A percentile compares a stretch with the other conserved stretches of the same genome.
phyloP scores from a whole-genome alignment of 768 basidiomycete species.

The Russula vinacea region DNA sequence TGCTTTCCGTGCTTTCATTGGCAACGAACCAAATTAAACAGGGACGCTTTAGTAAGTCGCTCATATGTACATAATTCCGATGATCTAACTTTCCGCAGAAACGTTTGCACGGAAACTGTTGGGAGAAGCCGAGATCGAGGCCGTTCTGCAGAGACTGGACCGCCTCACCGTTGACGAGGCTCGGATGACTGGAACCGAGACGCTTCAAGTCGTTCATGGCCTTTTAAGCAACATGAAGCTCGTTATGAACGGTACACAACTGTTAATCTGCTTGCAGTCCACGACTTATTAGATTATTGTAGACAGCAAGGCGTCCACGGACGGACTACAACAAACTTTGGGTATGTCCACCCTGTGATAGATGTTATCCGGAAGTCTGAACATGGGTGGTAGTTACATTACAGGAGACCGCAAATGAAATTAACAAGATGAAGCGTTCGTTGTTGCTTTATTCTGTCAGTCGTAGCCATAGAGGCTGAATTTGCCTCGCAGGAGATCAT shows the following conservation, averaged over 20 bases:
- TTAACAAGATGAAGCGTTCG: constrained; percentile 9
- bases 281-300: neutral
- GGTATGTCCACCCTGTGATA: neutral
- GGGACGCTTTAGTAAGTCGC: neutral
- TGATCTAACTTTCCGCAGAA: neutral
- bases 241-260: neutral
- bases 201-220: neutral
- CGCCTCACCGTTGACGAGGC: neutral
- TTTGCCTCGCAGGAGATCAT: neutral
- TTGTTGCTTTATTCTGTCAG: too few species aligned
- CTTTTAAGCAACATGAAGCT: neutral
- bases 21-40: constrained; percentile 1
- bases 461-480: too few species aligned
- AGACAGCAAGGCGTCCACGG: neutral
- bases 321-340: neutral
- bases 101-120: neutral
- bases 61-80: too few species aligned
- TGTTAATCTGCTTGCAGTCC: neutral
- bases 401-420: neutral
- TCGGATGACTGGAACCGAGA: neutral
- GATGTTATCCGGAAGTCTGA: too few species aligned
- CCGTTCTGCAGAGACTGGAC: neutral
- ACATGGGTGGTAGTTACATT: neutral
- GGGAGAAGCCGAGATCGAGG: neutral
- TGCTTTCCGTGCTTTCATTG: constrained; percentile 2